Percentiles rank a stretch among this genome's conserved stretches.
phyloP scores from a whole-genome alignment of 805 yeast genomes.

The Debaryomyces prosopidis region DNA sequence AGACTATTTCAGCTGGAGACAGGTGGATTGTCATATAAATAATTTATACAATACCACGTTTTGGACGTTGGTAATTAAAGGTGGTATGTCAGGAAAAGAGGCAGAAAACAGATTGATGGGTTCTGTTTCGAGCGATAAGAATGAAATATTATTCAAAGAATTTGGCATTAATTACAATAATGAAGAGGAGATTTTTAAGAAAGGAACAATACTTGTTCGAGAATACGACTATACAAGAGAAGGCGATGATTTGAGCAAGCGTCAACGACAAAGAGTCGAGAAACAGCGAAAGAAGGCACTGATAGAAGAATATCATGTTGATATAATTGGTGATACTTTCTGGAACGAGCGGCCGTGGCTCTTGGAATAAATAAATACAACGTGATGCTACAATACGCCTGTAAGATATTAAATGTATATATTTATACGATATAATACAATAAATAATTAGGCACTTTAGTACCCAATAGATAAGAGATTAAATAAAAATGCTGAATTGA shows the following conservation, averaged over 20 bases:
- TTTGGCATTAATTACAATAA: conserved; percentile 88
- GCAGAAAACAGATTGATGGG: conserved; percentile 80
- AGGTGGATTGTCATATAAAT: conserved; percentile 94
- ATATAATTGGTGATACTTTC: conserved; percentile 62
- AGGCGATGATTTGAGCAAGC: conserved; percentile 18
- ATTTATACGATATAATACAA: no score
- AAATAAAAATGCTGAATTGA: no score
- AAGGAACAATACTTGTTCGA: conserved; percentile 70
- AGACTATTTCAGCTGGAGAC: conserved; percentile 93
- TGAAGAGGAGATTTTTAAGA: conserved; percentile 84
- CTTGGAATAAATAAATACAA: not conserved
- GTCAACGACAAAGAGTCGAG: conserved; percentile 52
- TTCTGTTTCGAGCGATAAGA: conserved; percentile 79
- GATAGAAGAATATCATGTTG: conserved; percentile 52
- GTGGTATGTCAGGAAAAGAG: conserved; percentile 70
- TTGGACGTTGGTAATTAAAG: conserved; percentile 77
- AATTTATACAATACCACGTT: conserved; percentile 91
- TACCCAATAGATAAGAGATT: no score
- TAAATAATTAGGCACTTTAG: no score
- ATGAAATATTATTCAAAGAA: conserved; percentile 76
- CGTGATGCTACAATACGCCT: no score
- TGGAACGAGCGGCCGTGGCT: conserved; percentile 54
- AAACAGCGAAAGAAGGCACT: conserved; percentile 51
- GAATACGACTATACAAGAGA: conserved; percentile 29
- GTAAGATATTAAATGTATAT: no score